These are phyloP conservation scores for Scheffersomyces cryptocercus DNA, from an alignment of 1,139 yeast species.

Conservation along the genomic window DNA sequence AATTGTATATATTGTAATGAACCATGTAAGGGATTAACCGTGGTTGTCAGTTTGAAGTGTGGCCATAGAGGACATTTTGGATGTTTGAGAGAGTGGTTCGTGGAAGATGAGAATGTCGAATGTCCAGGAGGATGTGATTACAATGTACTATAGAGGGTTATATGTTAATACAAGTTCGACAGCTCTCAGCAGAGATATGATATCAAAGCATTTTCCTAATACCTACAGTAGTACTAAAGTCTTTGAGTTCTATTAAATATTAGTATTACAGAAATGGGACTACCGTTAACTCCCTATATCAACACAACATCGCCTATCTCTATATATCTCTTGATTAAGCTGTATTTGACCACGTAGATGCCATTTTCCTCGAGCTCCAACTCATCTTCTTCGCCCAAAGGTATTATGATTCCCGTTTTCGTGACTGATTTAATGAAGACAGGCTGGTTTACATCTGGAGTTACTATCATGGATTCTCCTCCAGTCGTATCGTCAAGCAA, in stretches of 20 bases:
- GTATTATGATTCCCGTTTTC: slow-evolving; percentile 24
- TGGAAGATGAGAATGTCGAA: slow-evolving; percentile 59
- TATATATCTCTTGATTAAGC: slow-evolving; percentile 44
- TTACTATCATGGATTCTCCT: slow-evolving; percentile 74
- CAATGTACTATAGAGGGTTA: slow-evolving; percentile 4
- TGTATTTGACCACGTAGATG: slow-evolving; percentile 74
- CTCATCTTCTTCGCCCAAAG: slow-evolving; percentile 50
- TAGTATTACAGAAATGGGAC: too few relatives aligned
- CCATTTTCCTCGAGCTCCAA: slow-evolving; percentile 66
- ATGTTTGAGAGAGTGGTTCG: slow-evolving; percentile 79
- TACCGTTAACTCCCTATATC: slow-evolving; percentile 23
- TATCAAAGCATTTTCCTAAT: too few relatives aligned
- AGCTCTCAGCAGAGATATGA: too few relatives aligned
- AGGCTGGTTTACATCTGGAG: slow-evolving; percentile 73
- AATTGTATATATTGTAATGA: slow-evolving; percentile 80
- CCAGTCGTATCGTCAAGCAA: slow-evolving; percentile 78
- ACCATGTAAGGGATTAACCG: slow-evolving; percentile 73
- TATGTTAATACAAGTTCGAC: too few relatives aligned
- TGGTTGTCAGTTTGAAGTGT: slow-evolving; percentile 66
- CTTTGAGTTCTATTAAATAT: background rate
- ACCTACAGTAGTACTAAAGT: too few relatives aligned
- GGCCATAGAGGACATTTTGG: slow-evolving; percentile 88
- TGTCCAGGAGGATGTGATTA: slow-evolving; percentile 80
- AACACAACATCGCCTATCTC: slow-evolving; percentile 44
- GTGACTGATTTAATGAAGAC: slow-evolving; percentile 68